Base-by-base conservation (phyloP, 2,329 filamentous ascomycete species). In the Sarocladium strictum region DNA sequence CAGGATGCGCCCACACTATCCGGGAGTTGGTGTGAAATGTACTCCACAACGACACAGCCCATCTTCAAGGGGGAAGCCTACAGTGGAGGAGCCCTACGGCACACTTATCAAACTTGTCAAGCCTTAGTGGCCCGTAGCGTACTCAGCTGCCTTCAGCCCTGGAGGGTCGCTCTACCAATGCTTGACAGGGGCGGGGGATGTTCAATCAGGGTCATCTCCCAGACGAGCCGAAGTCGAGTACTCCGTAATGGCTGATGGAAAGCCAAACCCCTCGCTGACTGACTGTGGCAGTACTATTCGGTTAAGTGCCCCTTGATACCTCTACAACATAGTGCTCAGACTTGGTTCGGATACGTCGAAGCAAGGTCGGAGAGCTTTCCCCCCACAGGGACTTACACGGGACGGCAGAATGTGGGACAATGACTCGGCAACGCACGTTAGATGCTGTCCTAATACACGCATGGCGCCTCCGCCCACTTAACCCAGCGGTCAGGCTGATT, bases 111-210 rank as follows among this genome's bases (percentile, higher is more conserved):
- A 51, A 51, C 47, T 51, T 15, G 19, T 21, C 27, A 35, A 35
- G 47, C 47, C 47, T 6, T 51, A 47, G 47, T 19, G 47, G 12
- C 23, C 12, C 27, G 47, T 51, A 51, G 47, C 27, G 47, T 35
- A 11, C n/a, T 51, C 47, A 51, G 47, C 47, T 51, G 10, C 14
- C 47, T 51, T 51, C 47, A 51, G 47, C 47, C 47, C 47, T 35
- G 47, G 47, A 35, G 47, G 47, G 29, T 51, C 17, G 4, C 11
- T 12, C 29, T 33, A 29, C 15, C 23, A 5, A 29, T 14, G 14
- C 15, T 17, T 11, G 27, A 21, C 23, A 27, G 19, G 43, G 43
- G 43, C 23, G 12, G 23, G n/a, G 23, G n/a, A 15, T 29, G 23
- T 15, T 47, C 24, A n/a, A 47, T n/a, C 17, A 33, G n/a, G 17